A percentile compares a stretch with the other conserved stretches of the same genome.
phyloP scores from a whole-genome alignment of 2,329 filamentous ascomycete genomes.

The Lecanicillium sp. region DNA sequence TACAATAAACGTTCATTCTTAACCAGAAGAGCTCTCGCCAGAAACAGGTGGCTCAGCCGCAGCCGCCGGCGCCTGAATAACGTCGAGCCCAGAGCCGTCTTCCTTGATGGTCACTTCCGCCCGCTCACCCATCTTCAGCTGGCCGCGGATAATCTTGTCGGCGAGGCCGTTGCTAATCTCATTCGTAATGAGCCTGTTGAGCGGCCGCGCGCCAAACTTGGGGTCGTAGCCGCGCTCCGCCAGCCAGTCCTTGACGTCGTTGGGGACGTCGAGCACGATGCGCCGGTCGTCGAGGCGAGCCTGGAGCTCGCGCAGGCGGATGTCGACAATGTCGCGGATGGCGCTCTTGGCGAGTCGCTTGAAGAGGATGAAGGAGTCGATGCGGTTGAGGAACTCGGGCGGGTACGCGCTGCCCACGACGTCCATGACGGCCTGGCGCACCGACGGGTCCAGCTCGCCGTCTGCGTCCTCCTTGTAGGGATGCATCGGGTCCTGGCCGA shows the following conservation, averaged over 20 bases:
- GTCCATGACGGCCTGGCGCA: conserved; percentile 80
- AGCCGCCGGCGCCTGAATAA: conserved; percentile 21
- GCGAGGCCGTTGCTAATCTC: conserved; percentile 85
- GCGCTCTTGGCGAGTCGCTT: conserved; percentile 73
- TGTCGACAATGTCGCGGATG: conserved; percentile 87
- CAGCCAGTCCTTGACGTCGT: conserved; percentile 75
- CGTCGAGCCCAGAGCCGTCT: conserved; percentile 49
- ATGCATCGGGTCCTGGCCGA: conserved; percentile 61
- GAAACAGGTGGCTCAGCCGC: conserved; percentile 1
- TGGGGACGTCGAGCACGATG: conserved; percentile 65
- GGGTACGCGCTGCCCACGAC: conserved; percentile 69
- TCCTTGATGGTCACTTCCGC: conserved; percentile 64
- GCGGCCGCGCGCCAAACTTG: conserved; percentile 79
- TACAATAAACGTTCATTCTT: neutral
- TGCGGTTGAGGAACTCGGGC: conserved; percentile 92
- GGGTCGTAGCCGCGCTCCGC: conserved; percentile 87
- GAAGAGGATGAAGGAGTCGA: conserved; percentile 96
- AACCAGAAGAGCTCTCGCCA: neutral
- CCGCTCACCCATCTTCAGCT: conserved; percentile 66
- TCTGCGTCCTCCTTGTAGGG: conserved; percentile 54
- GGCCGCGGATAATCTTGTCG: conserved; percentile 83
- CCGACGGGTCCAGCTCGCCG: conserved; percentile 63
- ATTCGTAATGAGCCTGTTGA: conserved; percentile 85
- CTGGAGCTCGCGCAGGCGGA: conserved; percentile 80
- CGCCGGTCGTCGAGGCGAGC: conserved; percentile 74